phyloP scores from a whole-genome alignment of 2,329 filamentous ascomycete species.

The Clonostachys chloroleuca region DNA sequence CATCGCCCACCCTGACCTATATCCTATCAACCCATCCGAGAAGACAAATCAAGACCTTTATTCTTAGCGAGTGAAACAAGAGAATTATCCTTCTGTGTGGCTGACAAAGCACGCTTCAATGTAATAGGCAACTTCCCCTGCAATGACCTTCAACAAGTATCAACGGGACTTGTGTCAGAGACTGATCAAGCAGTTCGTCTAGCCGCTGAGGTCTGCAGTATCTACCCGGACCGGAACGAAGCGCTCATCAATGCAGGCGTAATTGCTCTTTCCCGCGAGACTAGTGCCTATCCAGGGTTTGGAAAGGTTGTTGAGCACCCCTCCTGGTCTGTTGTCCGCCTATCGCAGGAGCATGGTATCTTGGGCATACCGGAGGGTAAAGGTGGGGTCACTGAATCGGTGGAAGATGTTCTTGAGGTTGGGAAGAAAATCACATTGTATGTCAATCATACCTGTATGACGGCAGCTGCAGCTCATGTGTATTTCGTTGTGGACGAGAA shows the following conservation, averaged over 20 bases:
- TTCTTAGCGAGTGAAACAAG: no score
- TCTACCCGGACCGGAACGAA: slow-evolving; percentile 29
- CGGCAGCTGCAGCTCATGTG: slow-evolving; percentile 24
- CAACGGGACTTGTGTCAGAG: slow-evolving; percentile 20
- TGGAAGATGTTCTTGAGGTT: slow-evolving; percentile 18
- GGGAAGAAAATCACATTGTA: slow-evolving; percentile 23
- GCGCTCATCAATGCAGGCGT: slow-evolving; percentile 28
- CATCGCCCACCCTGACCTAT: no score
- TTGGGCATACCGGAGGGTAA: slow-evolving; percentile 8
- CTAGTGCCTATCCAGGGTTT: slow-evolving; percentile 19
- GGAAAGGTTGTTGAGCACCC: slow-evolving; percentile 17
- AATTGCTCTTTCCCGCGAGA: slow-evolving; percentile 25
- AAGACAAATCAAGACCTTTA: no score
- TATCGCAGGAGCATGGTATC: slow-evolving; percentile 32
- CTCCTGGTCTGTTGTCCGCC: slow-evolving; percentile 22
- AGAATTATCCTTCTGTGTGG: no score
- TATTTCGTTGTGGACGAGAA: slow-evolving; percentile 28
- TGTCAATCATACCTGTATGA: slow-evolving; percentile 28
- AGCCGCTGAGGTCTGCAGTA: slow-evolving; percentile 26
- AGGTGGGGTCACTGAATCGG: background rate
- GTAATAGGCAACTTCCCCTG: slow-evolving; percentile 20
- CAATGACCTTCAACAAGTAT: slow-evolving; percentile 32
- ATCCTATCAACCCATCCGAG: no score
- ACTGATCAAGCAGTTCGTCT: slow-evolving; percentile 22
- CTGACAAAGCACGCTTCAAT: no score